Base-by-base conservation (phyloP, 2,329 filamentous ascomycete species). In the Ilyonectria sp. region DNA sequence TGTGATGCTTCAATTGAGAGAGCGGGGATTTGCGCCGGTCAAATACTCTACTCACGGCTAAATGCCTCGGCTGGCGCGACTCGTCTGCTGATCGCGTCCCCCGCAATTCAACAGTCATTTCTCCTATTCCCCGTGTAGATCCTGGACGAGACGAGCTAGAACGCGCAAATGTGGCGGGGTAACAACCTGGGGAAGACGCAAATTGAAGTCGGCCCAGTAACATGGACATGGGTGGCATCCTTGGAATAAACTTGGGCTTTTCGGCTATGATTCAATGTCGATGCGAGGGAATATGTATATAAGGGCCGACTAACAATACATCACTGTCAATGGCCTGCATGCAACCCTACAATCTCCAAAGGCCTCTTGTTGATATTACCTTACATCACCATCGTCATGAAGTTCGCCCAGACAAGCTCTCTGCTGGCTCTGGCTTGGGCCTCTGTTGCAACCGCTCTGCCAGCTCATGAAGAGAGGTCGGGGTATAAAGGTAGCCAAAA, bases 121-220 rank as follows among this genome's bases (percentile, higher is more conserved):
- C 55, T 47, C 69, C 69, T 52, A 70, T 70, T 70, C 65, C 26
- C 70, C 70, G 68, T 65, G 70, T 33, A 19, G 69, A 72, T 72
- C 70, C 19, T 2, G 3, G 19, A 43, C 54, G 8, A 52, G 46
- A 53, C 33, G 54, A 9, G 26, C 37, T 52, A 60, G 60, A 49
- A 49, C 21, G 23, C 17, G 8, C n/a, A 8, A 8, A 15, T 10
- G 11, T 37, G 52, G 67, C 57, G 60, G 69, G 67, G 63, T 40
- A 49, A 21, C 56, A 53, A 50, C 44, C 62, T 35, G 55, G 47
- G 56, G 55, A 58, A 54, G 26, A 21, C 33, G 37, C 46, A 52
- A 59, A 62, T 17, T 52, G 50, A 65, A 50, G 60, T 56, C 60
- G 17, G 19, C 6, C 35, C 31, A 40, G n/a, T 43, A 47, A 53